Percentiles rank a stretch among this genome's conserved stretches.
These are phyloP conservation scores for Ophiostoma montium DNA, from an alignment of 2,329 filamentous ascomycete genomes.

Conservation along the genomic window DNA sequence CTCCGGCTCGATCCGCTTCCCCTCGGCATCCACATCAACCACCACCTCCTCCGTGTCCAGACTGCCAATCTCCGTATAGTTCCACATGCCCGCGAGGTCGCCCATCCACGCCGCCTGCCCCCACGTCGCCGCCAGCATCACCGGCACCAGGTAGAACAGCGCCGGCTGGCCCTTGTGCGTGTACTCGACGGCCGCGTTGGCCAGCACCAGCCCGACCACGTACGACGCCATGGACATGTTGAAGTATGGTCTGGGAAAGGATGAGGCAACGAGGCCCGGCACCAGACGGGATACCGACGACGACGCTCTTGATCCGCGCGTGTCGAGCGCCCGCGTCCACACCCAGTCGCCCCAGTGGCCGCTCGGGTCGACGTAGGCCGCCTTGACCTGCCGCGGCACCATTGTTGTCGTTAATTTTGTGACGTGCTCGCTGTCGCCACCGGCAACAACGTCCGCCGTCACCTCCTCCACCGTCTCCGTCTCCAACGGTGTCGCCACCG, in stretches of 20 bases:
- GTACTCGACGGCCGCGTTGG: constrained; percentile 61
- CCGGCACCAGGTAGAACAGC: constrained; percentile 80
- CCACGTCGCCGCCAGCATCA: constrained; percentile 64
- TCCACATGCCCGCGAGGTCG: constrained; percentile 64
- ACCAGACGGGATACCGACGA: constrained; percentile 15
- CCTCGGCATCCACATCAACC: constrained; percentile 37
- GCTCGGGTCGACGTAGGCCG: constrained; percentile 42
- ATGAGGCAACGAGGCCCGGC: constrained; percentile 25
- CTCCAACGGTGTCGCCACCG: constrained; percentile 24
- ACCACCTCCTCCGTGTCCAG: constrained; percentile 40
- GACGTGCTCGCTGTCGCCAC: constrained; percentile 21
- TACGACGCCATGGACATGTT: constrained; percentile 65
- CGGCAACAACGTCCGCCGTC: no score
- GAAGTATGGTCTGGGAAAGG: constrained; percentile 79
- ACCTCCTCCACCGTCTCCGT: constrained; percentile 18
- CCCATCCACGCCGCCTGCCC: constrained; percentile 53
- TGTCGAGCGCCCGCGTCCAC: constrained; percentile 42
- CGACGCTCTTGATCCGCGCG: neutral
- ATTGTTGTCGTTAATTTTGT: constrained; percentile 21
- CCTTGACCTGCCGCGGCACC: constrained; percentile 32
- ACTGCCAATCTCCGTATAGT: constrained; percentile 60
- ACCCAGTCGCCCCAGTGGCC: constrained; percentile 73
- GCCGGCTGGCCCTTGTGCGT: constrained; percentile 79
- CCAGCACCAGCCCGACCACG: constrained; percentile 59
- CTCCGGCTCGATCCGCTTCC: constrained; percentile 27